phyloP scores from a whole-genome alignment of 2,329 filamentous ascomycete species.

The Aphanoascus verrucosus region DNA sequence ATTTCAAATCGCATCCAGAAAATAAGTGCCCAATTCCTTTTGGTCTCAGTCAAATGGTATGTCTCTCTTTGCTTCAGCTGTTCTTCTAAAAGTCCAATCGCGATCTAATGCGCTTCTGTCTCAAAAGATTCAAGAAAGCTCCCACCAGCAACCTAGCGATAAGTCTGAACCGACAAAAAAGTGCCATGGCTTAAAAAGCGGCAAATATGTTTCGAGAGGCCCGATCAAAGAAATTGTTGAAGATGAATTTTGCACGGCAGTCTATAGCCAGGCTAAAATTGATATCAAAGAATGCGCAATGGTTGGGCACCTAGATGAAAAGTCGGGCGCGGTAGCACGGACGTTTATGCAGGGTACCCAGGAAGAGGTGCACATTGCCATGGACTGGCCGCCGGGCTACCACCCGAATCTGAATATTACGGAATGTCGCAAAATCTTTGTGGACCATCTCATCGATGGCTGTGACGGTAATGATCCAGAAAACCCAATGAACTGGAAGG shows the following conservation, averaged over 20 bases:
- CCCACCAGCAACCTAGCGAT: not conserved
- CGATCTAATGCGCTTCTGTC: too few relatives aligned
- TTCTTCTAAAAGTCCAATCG: too few relatives aligned
- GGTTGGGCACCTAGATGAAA: not conserved
- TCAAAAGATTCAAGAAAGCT: too few relatives aligned
- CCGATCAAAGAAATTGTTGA: not conserved
- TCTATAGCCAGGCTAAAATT: not conserved
- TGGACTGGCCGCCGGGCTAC: not conserved
- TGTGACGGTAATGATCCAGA: conserved; percentile 17
- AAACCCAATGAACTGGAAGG: conserved; percentile 19
- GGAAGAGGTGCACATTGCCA: conserved; percentile 2
- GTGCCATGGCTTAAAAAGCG: not conserved
- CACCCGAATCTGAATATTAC: not conserved
- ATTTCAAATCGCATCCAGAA: too few relatives aligned
- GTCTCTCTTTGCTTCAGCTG: too few relatives aligned
- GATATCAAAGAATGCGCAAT: not conserved
- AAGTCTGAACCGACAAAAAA: not conserved
- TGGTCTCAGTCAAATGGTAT: too few relatives aligned
- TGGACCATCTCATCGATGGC: conserved; percentile 12
- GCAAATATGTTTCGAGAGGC: not conserved
- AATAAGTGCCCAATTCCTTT: too few relatives aligned
- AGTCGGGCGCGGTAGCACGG: not conserved
- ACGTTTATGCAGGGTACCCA: not conserved
- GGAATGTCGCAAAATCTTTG: not conserved
- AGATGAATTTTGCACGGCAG: not conserved